A percentile compares a stretch with the other conserved stretches of the same genome.
Evolutionary conservation across 352 stramenopile genomes (phyloP).

Genomic region (Phytophthora quininea): DNA sequence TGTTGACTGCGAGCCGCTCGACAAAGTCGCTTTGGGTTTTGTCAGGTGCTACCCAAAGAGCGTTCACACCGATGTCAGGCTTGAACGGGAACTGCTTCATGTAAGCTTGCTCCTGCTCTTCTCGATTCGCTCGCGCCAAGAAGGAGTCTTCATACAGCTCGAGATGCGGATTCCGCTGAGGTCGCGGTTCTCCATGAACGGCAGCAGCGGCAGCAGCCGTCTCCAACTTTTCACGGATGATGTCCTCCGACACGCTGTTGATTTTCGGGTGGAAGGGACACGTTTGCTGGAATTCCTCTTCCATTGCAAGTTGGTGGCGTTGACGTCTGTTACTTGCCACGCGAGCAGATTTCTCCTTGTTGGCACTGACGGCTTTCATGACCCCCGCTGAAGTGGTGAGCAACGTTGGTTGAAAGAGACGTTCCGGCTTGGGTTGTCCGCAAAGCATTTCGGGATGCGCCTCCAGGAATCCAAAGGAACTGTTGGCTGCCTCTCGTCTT

Average conservation of each 20-base stretch:
- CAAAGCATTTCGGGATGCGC: slow-evolving; percentile 45
- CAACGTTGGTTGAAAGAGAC: slow-evolving; percentile 76
- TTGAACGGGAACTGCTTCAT: slow-evolving; percentile 78
- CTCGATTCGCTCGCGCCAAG: slow-evolving; percentile 40
- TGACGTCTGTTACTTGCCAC: slow-evolving; percentile 47
- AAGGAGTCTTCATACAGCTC: slow-evolving; percentile 82
- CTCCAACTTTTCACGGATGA: slow-evolving; percentile 73
- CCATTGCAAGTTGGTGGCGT: slow-evolving; percentile 57
- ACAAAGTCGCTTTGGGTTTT: slow-evolving; percentile 60
- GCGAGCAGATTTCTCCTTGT: slow-evolving; percentile 50
- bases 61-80: slow-evolving; percentile 79
- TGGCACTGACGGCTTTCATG: slow-evolving; percentile 38
- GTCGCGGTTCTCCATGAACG: slow-evolving; percentile 24
- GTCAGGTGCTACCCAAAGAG: slow-evolving; percentile 53
- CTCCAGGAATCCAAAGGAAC: slow-evolving; percentile 26
- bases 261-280: slow-evolving; percentile 80
- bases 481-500: slow-evolving; percentile 26
- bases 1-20: slow-evolving; percentile 69
- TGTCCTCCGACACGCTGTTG: slow-evolving; percentile 72
- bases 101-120: slow-evolving; percentile 61
- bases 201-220: slow-evolving; percentile 36
- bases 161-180: slow-evolving; percentile 54
- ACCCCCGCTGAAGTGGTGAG: slow-evolving; percentile 37
- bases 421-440: slow-evolving; percentile 56
- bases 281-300: slow-evolving; percentile 68